These are phyloP conservation scores for Penicillium bovifimosum DNA, from an alignment of 495 filamentous ascomycete species.

Conservation along the genomic window DNA sequence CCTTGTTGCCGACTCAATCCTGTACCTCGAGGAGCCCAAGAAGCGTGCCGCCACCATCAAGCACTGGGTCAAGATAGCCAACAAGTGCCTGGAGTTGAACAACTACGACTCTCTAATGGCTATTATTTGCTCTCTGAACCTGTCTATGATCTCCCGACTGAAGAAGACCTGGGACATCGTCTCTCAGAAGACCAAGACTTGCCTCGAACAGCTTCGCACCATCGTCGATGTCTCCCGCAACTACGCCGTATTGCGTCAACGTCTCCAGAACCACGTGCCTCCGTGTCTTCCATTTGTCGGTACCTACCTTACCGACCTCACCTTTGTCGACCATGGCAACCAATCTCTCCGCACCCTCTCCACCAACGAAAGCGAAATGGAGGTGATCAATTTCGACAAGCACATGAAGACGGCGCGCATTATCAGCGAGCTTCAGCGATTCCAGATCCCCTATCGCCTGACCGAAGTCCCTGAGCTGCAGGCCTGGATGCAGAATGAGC, in stretches of 20 bases:
- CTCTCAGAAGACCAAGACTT: slow-evolving; percentile 75
- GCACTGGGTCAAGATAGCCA: slow-evolving; percentile 96
- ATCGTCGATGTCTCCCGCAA: slow-evolving; percentile 88
- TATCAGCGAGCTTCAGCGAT: slow-evolving; percentile 92
- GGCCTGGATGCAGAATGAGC: slow-evolving; percentile 84
- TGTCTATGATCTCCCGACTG: slow-evolving; percentile 85
- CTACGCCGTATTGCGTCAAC: slow-evolving; percentile 81
- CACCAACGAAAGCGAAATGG: slow-evolving; percentile 53
- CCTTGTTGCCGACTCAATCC: slow-evolving; percentile 91
- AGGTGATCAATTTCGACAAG: slow-evolving; percentile 98
- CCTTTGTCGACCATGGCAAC: slow-evolving; percentile 85
- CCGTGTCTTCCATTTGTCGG: slow-evolving; percentile 97
- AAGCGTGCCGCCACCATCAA: slow-evolving; percentile 88
- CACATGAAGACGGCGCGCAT: slow-evolving; percentile 90
- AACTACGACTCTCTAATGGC: slow-evolving; percentile 98
- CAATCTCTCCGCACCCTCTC: slow-evolving; percentile 52
- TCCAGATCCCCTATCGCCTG: slow-evolving; percentile 92
- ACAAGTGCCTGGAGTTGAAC: slow-evolving; percentile 78
- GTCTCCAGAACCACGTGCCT: slow-evolving; percentile 80
- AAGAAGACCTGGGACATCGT: slow-evolving; percentile 92
- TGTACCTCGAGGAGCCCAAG: slow-evolving; percentile 80
- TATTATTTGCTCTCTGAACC: slow-evolving; percentile 88
- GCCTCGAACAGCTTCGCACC: slow-evolving; percentile 67
- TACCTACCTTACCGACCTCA: slow-evolving; percentile 83
- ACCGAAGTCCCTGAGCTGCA: slow-evolving; percentile 84